Evolutionary conservation across 1,139 yeast species (phyloP), one percentile per base, ranked within the genome.

Genomic region (Saccharomyces hybrid): DNA sequence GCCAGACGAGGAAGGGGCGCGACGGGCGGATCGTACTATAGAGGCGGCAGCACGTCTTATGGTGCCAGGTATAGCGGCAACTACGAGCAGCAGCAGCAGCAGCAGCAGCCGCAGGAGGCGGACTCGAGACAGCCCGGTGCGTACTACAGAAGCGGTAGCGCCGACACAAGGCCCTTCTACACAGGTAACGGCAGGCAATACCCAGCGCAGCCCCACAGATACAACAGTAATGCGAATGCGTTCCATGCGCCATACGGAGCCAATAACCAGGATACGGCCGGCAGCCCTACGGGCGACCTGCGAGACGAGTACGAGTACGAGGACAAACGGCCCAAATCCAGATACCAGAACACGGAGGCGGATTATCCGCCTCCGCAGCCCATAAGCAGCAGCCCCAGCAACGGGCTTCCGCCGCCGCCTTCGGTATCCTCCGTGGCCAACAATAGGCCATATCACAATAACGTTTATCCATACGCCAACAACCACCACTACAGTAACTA

Each of bases 361-460:
- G 44, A 38, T 8, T 19, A 38, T 38, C 44, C 44, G 25, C 25
- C 0, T 13, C 44, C 11, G 13, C 44, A 38, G 13, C 25, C 44
- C 2, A 2, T 38, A 11, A 38, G 44, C 49, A 31, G 41, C 41
- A 28, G 14, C 44, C 8, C 19, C 49, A 28, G 4, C 26, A 47
- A 23, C 44, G 38, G 38, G 42, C 49, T 25, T 23, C 49, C 49
- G 49, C 49, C 41, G 11, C 49, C 49, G 8, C 41, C 42, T 11
- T 25, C 31, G 13, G 48, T 26, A 46, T 27, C 48, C 3, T 27
- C 48, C 9, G 48, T 27, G 13, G 13, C 8, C 3, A 19, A 14
- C 8, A 25, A 1, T 19, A 31, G 26, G 19, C 25, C 49, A 19
- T 38, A 16, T 19, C 25, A 38, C 25, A 16, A 8, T 1, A 38